A percentile compares a stretch with the other conserved stretches of the same genome.
phyloP scores from a whole-genome alignment of 306 rosid species.

The apple (Malus domestica) region DNA sequence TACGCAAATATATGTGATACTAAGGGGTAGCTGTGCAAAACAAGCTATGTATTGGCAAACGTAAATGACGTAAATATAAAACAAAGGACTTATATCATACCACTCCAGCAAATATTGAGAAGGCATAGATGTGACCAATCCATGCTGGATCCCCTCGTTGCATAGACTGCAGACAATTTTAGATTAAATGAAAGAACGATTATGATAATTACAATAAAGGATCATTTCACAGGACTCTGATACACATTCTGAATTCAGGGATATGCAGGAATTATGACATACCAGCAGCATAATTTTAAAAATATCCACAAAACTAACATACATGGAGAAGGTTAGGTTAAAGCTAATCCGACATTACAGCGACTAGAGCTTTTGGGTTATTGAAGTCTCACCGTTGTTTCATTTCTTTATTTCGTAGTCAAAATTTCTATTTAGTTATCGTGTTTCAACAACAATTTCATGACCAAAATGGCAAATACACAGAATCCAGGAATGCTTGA shows the following conservation, averaged over 20 bases:
- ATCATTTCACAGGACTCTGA: neutral
- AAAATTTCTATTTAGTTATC: neutral
- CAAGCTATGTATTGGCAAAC: neutral
- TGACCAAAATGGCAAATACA: neutral
- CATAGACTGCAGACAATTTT: constrained; percentile 42
- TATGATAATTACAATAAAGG: neutral
- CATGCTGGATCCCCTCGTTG: constrained; percentile 47
- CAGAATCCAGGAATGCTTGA: neutral
- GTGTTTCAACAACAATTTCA: neutral
- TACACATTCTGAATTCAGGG: neutral
- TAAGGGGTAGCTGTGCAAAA: neutral
- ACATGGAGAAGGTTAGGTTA: neutral
- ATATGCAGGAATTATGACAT: neutral
- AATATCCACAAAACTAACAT: neutral
- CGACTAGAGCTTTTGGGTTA: neutral
- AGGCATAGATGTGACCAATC: constrained; percentile 49
- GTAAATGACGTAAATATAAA: neutral
- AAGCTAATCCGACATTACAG: neutral
- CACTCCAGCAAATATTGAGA: constrained; percentile 54
- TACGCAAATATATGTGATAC: neutral
- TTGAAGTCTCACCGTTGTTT: neutral
- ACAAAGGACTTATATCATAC: constrained; percentile 24
- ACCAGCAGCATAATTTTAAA: neutral
- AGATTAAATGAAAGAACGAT: neutral
- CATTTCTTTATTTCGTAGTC: neutral